Base-by-base conservation (phyloP, 1,284 basidiomycete species). In the Papiliotrema fonsecae region DNA sequence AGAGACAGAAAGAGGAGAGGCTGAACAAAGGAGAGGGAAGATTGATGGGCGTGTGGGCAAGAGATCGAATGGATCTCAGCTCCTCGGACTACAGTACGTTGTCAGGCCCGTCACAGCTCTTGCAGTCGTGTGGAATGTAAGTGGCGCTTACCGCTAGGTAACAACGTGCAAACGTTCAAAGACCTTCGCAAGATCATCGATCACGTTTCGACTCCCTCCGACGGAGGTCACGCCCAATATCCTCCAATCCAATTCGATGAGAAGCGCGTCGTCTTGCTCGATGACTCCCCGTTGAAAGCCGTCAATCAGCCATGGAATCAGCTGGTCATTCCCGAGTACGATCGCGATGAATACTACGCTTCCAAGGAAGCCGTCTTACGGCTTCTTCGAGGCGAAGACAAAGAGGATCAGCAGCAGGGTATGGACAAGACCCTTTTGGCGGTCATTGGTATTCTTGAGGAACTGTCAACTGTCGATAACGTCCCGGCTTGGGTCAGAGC, bases 231-330 rank as follows among this genome's bases (percentile, higher is more conserved):
- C 6, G 28, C 28, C 2, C 28, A 36, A 21, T 22, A 27, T 18
- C 19, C 45, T 40, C 18, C 47, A 2, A 38, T 35, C 5, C 18
- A 37, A 10, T 67, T 60, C 37, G 60, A 63, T 42, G 60, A 65
- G 41, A 47, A 48, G 27, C 61, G 53, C 14, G 61, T 58, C 4
- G 49, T 74, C 13, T 57, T 74, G 1, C 55, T 74, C 2, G 72
- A 74, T 50, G 72, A 74, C 46, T 71, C 70, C 10, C 69, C 70
- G 0, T 50, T 69, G 28, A 74, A 74, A 59, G 68, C 64, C 2
- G 56, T 71, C 6, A 56, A 61, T 41, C 70, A 74, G 47, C 72
- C 72, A 2, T 74, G 68, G 67, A 69, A 65, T 35, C 69, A 74
- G 51, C 52, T 74, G 27, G 58, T 69, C 5, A 65, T 74, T 14